A percentile compares a stretch with the other conserved stretches of the same genome.
phyloP scores from a whole-genome alignment of 129 eudicot species.

The Pittosporum tobira region DNA sequence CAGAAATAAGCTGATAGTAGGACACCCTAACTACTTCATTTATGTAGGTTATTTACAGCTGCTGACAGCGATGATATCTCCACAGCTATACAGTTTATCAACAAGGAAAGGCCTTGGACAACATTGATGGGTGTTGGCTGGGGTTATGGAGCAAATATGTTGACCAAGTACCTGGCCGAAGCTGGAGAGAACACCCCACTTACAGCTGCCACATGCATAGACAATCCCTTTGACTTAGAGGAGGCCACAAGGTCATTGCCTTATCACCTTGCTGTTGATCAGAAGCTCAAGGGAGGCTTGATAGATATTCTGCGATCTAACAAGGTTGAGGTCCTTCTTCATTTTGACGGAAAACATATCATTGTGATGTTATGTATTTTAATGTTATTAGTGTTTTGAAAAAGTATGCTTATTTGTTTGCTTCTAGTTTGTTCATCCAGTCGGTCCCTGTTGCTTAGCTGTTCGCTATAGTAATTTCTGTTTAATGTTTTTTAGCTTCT shows the following conservation, averaged over 20 bases:
- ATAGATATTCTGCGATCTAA: conserved; percentile 54
- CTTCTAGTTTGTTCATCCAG: neutral
- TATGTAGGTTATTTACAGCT: conserved; percentile 88
- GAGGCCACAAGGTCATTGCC: conserved; percentile 32
- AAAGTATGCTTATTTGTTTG: neutral
- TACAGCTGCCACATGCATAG: conserved; percentile 82
- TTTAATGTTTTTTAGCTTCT: conserved; percentile 1
- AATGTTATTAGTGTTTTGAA: neutral
- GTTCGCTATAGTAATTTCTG: conserved; percentile 1
- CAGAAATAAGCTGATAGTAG: conserved; percentile 33
- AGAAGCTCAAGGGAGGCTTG: conserved; percentile 51
- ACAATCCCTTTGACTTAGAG: conserved; percentile 84
- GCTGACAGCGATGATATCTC: conserved; percentile 93
- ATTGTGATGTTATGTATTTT: neutral
- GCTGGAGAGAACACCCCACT: conserved; percentile 84
- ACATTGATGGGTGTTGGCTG: conserved; percentile 80
- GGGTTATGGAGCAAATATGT: conserved; percentile 90
- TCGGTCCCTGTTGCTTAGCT: neutral
- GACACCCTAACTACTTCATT: conserved; percentile 23
- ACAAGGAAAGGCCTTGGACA: conserved; percentile 79
- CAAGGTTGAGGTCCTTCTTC: conserved; percentile 44
- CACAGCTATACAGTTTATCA: conserved; percentile 63
- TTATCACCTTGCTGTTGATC: conserved; percentile 28
- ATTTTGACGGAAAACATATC: neutral
- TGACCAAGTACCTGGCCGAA: conserved; percentile 81